These are phyloP conservation scores for Globisporangium nodosum DNA, from an alignment of 352 stramenopile species.

Conservation along the genomic window DNA sequence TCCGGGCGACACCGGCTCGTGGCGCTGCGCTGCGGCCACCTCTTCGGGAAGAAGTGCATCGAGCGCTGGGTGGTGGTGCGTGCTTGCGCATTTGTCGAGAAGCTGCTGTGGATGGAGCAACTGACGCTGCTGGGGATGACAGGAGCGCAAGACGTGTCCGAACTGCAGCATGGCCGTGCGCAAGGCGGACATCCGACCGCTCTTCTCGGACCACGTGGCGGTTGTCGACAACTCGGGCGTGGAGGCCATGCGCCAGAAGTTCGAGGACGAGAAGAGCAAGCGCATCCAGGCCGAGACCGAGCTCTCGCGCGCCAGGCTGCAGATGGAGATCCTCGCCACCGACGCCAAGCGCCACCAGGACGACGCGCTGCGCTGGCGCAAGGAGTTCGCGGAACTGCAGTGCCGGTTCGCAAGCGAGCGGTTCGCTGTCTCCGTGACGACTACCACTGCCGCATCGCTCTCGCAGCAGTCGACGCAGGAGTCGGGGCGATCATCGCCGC, in stretches of 20 bases:
- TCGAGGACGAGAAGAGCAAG: constrained; percentile 42
- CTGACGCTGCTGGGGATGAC: neutral
- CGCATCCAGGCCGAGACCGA: constrained; percentile 41
- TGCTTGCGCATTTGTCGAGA: neutral
- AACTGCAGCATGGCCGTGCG: constrained; percentile 54
- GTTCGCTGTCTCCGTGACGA: constrained; percentile 4
- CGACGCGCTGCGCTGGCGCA: constrained; percentile 27
- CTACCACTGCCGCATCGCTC: neutral
- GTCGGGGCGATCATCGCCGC: neutral
- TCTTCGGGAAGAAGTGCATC: constrained; percentile 77
- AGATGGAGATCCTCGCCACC: constrained; percentile 23
- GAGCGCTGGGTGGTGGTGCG: constrained; percentile 54
- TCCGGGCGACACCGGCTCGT: constrained; percentile 54
- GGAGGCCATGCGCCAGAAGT: constrained; percentile 53
- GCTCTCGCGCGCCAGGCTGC: constrained; percentile 28
- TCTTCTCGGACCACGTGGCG: constrained; percentile 70
- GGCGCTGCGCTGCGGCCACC: constrained; percentile 64
- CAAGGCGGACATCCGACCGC: constrained; percentile 40
- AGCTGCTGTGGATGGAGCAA: neutral
- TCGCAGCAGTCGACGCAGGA: neutral
- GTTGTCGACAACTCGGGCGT: constrained; percentile 74
- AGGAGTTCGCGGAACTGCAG: constrained; percentile 21
- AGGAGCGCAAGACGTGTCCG: constrained; percentile 28
- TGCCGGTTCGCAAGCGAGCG: constrained; percentile 16
- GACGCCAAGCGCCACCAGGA: constrained; percentile 18